These are phyloP conservation scores for Lentinula sp. DNA, from an alignment of 768 basidiomycete genomes.

Conservation along the genomic window DNA sequence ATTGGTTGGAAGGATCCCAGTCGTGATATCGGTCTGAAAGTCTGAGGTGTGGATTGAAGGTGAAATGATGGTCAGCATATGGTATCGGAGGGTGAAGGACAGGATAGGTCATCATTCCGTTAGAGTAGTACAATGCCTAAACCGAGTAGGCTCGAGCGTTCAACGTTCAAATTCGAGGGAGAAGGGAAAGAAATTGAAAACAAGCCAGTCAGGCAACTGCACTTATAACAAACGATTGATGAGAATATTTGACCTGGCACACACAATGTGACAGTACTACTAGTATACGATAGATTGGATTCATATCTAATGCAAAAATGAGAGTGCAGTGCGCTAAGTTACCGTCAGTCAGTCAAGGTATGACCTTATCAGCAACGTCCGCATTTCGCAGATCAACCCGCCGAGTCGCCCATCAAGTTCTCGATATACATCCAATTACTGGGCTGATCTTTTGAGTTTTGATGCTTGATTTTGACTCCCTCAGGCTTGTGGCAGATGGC, in stretches of 20 bases:
- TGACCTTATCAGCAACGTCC: neutral
- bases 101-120: constrained; percentile 5
- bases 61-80: constrained; percentile 65
- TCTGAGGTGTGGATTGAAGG: constrained; percentile 58
- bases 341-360: neutral
- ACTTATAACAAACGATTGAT: constrained; percentile 1
- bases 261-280: neutral
- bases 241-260: neutral
- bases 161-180: constrained; percentile 1
- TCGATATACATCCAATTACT: neutral
- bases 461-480: neutral
- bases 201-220: neutral
- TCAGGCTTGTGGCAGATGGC: neutral
- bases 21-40: constrained; percentile 12
- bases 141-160: neutral
- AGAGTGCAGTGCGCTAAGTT: constrained; percentile 4
- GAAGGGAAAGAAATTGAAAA: neutral
- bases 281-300: neutral
- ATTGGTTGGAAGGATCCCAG: constrained; percentile 23
- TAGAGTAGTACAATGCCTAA: neutral
- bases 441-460: neutral
- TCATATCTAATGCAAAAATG: neutral
- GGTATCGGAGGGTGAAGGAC: constrained; percentile 1
- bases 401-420: neutral
- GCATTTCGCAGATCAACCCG: constrained; percentile 1